Evolutionary conservation across 768 basidiomycete species (phyloP), one percentile per base, ranked within the genome.

Genomic region (Suillus placidus): DNA sequence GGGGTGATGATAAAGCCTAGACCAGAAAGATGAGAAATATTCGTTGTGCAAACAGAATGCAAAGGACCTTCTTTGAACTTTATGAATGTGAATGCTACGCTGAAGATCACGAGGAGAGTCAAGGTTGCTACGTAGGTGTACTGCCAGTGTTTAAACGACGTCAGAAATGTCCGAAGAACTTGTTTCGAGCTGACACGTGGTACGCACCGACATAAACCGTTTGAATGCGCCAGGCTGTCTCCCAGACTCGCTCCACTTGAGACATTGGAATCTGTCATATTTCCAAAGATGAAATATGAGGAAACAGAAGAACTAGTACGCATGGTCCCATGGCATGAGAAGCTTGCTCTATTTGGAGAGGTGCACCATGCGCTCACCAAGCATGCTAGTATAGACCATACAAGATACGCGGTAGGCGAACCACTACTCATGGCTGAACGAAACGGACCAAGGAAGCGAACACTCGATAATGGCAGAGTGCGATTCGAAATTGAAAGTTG

Each of bases 161-260:
- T 67, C 61, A 68, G 30, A 42, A 8, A 13, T 38, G 62, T 35
- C 23, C 55, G 26, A 32, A 37, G 3, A 16, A 20, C 43, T 64
- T 52, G 30, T 30, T 35, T 60, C 8, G 55, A 26, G 61, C 10
- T 38, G 30, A 9, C 16, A 45, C 60, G 34, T 38, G 4, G 34
- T n/a, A 81, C 87, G 72, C 72, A 93, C 91, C n/a, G 91, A 94
- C 93, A 94, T 94, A 72, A 94, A 83, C 60, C 93, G 84, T 78
- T 91, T 93, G 84, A 94, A 94, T 14, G 92, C 87, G 64, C 93
- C 93, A 64, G 89, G 90, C 74, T 91, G 90, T 61, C 90, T 83
- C 40, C 90, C 91, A 16, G 87, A 82, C 73, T 87, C 68, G 57
- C 49, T 83, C 91, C 91, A 93, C 76, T 80, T 84, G 55, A 93